Evolutionary conservation across 805 yeast genomes (phyloP).

Genomic region (Kodamaea restingae): DNA sequence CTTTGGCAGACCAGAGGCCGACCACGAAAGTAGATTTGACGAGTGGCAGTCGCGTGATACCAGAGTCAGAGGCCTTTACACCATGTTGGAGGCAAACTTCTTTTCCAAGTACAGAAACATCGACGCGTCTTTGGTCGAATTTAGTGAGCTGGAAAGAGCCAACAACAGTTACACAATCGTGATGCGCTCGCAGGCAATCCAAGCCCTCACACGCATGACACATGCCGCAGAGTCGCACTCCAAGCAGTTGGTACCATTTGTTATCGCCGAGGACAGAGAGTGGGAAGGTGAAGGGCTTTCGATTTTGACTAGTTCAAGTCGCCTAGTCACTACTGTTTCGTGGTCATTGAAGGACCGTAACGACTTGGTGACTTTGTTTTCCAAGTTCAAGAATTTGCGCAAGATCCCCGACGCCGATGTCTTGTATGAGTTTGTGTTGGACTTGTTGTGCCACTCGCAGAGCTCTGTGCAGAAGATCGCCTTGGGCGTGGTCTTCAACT

Average conservation of each 20-base stretch:
- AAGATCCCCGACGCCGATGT: conserved; percentile 49
- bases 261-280: conserved; percentile 36
- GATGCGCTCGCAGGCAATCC: conserved; percentile 54
- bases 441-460: conserved; percentile 57
- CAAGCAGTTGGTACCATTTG: conserved; percentile 51
- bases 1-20: neutral
- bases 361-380: conserved; percentile 56
- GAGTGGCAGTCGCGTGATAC: conserved; percentile 45
- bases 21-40: conserved; percentile 11
- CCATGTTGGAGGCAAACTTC: conserved; percentile 19
- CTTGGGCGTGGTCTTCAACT: conserved; percentile 62
- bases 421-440: conserved; percentile 50
- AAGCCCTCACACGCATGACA: conserved; percentile 57
- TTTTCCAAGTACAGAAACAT: conserved; percentile 29
- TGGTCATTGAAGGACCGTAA: conserved; percentile 55
- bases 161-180: conserved; percentile 38
- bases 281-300: no score
- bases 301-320: neutral
- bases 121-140: conserved; percentile 34
- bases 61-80: conserved; percentile 41
- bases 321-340: conserved; percentile 4
- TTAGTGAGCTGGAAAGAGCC: conserved; percentile 34
- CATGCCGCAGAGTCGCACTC: conserved; percentile 65
- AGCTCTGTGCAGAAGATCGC: conserved; percentile 68
- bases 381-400: conserved; percentile 61